Evolutionary conservation across 192 early-diverging fungal genomes (phyloP).

Genomic region (Coemansia sp.): DNA sequence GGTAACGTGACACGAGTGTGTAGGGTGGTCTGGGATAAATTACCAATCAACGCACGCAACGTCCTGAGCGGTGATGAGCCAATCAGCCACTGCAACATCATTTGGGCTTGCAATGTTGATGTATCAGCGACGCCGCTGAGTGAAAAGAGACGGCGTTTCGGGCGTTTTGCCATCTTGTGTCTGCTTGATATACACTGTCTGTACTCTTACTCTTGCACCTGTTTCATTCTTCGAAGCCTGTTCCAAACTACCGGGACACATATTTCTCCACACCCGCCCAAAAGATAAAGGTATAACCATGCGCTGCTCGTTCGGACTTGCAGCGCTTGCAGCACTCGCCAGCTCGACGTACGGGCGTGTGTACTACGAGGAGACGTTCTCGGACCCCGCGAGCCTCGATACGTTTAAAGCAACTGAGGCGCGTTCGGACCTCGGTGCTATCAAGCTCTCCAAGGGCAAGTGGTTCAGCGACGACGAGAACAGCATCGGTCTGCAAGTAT

Average conservation of each 20-base stretch:
- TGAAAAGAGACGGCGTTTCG: no score
- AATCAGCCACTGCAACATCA: slow-evolving; percentile 9
- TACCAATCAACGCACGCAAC: slow-evolving; percentile 4
- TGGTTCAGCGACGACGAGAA: slow-evolving; percentile 71
- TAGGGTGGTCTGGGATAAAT: background rate
- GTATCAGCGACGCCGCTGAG: background rate
- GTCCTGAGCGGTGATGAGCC: background rate
- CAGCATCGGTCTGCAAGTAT: slow-evolving; percentile 72
- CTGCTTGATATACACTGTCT: background rate
- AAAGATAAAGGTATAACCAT: slow-evolving; percentile 15
- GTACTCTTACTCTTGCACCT: background rate
- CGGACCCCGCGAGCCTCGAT: slow-evolving; percentile 52
- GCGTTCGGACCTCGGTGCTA: slow-evolving; percentile 69
- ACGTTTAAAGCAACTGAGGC: slow-evolving; percentile 70
- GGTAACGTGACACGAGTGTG: background rate
- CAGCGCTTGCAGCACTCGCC: slow-evolving; percentile 42
- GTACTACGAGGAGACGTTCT: slow-evolving; percentile 88
- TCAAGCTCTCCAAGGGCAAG: slow-evolving; percentile 69
- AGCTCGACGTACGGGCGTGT: slow-evolving; percentile 56
- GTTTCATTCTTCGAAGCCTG: background rate
- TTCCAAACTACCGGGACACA: slow-evolving; percentile 5
- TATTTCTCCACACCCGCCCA: background rate
- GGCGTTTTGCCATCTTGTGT: no score
- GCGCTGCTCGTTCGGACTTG: slow-evolving; percentile 46
- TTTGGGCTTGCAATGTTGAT: background rate